phyloP scores from a whole-genome alignment of 73 alveolate species.

The Paramecium bursaria region DNA sequence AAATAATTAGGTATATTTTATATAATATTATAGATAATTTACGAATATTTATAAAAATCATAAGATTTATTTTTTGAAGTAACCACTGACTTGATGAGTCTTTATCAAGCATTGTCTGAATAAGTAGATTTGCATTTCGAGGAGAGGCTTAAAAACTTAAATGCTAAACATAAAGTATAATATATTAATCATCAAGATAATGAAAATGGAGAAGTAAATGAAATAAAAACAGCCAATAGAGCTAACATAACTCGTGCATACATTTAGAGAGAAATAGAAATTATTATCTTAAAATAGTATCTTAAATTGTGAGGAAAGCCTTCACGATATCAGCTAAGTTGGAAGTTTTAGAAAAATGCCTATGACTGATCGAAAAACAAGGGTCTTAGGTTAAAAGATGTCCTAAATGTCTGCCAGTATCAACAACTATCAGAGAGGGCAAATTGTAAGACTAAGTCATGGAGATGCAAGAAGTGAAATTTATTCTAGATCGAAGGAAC shows the following conservation, averaged over 20 bases:
- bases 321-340: background rate
- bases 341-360: background rate
- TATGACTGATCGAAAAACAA: background rate
- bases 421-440: background rate
- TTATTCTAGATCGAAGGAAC: slow-evolving; percentile 6
- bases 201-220: slow-evolving; percentile 44
- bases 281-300: background rate
- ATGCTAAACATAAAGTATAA: slow-evolving; percentile 35
- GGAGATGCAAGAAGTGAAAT: no score
- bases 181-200: background rate
- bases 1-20: slow-evolving; percentile 3
- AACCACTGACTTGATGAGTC: slow-evolving; percentile 33
- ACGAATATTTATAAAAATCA: slow-evolving; percentile 25
- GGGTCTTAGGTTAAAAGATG: background rate
- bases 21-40: background rate
- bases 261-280: slow-evolving; percentile 38
- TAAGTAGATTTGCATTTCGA: slow-evolving; percentile 38
- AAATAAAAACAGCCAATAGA: slow-evolving; percentile 24
- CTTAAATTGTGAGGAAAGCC: slow-evolving; percentile 27
- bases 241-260: background rate
- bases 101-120: slow-evolving; percentile 43
- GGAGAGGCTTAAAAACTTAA: slow-evolving; percentile 11
- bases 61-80: slow-evolving; percentile 28
- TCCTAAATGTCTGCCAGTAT: slow-evolving; percentile 11
- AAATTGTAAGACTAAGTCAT: no score